Percentiles rank a stretch among this genome's conserved stretches.
Evolutionary conservation across 768 basidiomycete genomes (phyloP).

Genomic region (Gloeophyllum trabeum): DNA sequence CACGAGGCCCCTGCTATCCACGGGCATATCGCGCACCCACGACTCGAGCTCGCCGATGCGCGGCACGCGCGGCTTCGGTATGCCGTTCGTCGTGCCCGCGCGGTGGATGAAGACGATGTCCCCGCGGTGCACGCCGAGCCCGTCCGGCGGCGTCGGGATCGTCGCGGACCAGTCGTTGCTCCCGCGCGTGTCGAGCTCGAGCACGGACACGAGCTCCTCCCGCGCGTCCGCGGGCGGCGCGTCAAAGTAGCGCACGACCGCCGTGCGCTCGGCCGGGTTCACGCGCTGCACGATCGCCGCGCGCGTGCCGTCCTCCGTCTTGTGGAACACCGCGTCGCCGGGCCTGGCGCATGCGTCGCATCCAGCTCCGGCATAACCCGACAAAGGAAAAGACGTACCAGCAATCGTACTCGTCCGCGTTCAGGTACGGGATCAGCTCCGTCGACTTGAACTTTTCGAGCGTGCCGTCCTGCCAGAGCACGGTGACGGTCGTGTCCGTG

Average conservation of each 20-base stretch:
- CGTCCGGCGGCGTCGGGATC: constrained; percentile 34
- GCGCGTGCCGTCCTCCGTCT: constrained; percentile 54
- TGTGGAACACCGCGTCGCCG: constrained; percentile 83
- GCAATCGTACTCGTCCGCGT: constrained; percentile 87
- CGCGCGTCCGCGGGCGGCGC: constrained; percentile 25
- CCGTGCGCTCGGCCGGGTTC: constrained; percentile 60
- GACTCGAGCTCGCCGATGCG: constrained; percentile 76
- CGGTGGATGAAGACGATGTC: constrained; percentile 78
- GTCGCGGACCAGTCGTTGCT: constrained; percentile 36
- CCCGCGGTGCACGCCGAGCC: constrained; percentile 71
- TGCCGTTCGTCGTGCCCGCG: constrained; percentile 63
- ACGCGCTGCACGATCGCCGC: constrained; percentile 74
- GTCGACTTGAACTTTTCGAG: constrained; percentile 48
- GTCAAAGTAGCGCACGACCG: constrained; percentile 48
- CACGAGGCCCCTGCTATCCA: constrained; percentile 34
- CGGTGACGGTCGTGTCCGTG: constrained; percentile 54
- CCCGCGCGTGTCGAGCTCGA: constrained; percentile 87
- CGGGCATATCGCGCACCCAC: constrained; percentile 59
- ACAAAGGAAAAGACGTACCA: constrained; percentile 39
- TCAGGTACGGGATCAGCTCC: constrained; percentile 70
- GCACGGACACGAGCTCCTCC: constrained; percentile 63
- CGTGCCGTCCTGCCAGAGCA: constrained; percentile 86
- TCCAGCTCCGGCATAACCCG: neutral
- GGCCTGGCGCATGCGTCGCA: constrained; percentile 54
- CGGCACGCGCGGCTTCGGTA: constrained; percentile 58